These are phyloP conservation scores for Boletales sp. DNA, from an alignment of 768 basidiomycete species.

Conservation along the genomic window DNA sequence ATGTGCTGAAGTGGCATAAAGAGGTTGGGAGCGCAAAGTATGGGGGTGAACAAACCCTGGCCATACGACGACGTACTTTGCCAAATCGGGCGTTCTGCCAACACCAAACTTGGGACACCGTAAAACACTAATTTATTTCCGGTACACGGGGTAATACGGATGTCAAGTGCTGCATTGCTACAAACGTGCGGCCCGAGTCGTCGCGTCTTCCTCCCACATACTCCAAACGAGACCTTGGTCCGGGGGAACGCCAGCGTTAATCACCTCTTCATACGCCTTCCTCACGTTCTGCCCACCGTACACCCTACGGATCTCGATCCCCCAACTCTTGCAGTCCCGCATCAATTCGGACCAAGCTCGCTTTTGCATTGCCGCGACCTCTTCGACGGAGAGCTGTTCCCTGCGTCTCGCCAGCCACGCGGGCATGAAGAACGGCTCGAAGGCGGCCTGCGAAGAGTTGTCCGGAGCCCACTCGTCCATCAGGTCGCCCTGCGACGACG, in stretches of 20 bases:
- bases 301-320: slow-evolving; percentile 45
- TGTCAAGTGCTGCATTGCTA: background rate
- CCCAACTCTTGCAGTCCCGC: slow-evolving; percentile 52
- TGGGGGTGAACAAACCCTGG: background rate
- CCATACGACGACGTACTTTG: background rate
- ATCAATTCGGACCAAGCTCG: slow-evolving; percentile 60
- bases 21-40: background rate
- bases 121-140: no score
- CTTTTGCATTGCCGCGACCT: slow-evolving; percentile 50
- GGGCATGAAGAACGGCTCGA: slow-evolving; percentile 64
- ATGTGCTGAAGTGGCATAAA: slow-evolving; percentile 36
- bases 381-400: slow-evolving; percentile 40
- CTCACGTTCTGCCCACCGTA: slow-evolving; percentile 47
- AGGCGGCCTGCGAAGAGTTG: slow-evolving; percentile 12
- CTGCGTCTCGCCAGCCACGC: slow-evolving; percentile 62
- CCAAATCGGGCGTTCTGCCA: no score
- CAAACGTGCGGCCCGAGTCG: slow-evolving; percentile 7
- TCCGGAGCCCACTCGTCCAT: slow-evolving; percentile 39
- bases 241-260: slow-evolving; percentile 46
- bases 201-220: slow-evolving; percentile 47
- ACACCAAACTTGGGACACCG: no score
- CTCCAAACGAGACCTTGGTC: slow-evolving; percentile 62
- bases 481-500: slow-evolving; percentile 34
- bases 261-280: slow-evolving; percentile 45
- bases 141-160: no score